phyloP scores from a whole-genome alignment of 2,329 filamentous ascomycete genomes.

The Penicillium sp. region DNA sequence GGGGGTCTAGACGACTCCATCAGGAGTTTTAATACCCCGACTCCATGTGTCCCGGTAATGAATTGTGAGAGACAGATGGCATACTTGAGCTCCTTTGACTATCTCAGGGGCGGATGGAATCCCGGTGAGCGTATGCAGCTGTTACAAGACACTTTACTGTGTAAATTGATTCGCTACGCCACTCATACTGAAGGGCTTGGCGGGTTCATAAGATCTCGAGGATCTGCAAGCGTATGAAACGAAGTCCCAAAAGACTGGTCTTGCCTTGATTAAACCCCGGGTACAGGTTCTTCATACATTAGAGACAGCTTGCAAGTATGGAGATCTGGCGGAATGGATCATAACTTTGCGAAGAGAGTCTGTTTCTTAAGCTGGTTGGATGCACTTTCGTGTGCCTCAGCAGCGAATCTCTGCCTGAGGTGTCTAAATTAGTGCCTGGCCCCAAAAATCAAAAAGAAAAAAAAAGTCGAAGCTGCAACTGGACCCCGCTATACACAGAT shows the following conservation, averaged over 20 bases:
- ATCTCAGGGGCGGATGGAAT: background rate
- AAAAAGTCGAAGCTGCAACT: background rate
- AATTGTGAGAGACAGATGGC: background rate
- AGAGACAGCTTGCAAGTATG: background rate
- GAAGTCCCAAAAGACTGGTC: background rate
- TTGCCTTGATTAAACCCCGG: too few relatives aligned
- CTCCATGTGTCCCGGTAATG: background rate
- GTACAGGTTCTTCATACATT: background rate
- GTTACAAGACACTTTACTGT: background rate
- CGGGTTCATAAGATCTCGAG: background rate
- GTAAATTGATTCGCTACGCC: background rate
- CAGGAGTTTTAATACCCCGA: background rate
- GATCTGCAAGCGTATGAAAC: constrained; percentile 1
- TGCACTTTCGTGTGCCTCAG: background rate
- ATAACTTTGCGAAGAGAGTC: background rate
- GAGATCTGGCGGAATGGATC: background rate
- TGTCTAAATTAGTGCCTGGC: background rate
- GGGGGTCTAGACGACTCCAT: constrained; percentile 1
- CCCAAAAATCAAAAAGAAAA: constrained; percentile 18
- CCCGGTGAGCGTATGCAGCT: background rate
- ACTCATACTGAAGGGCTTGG: background rate
- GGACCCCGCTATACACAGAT: background rate
- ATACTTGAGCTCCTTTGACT: background rate
- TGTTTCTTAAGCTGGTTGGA: background rate
- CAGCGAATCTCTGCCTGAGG: background rate